Conservation (phyloP, 2,329 filamentous ascomycete species). For the Botrytis deweyae region DNA sequence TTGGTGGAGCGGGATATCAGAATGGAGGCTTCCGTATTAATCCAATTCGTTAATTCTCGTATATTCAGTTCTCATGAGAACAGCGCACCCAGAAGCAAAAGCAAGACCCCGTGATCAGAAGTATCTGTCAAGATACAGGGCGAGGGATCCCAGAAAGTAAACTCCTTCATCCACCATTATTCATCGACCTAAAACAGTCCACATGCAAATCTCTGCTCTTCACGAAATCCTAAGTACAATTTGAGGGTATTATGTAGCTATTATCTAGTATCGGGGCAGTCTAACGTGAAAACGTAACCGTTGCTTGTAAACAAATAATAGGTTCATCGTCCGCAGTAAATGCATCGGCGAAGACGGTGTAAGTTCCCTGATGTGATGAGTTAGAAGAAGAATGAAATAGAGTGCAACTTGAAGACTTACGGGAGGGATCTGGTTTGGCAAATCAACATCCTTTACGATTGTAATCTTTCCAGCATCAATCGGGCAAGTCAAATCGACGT, state of each 20-base stretch:
- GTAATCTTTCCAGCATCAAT: slow-evolving; percentile 73
- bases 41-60: slow-evolving; percentile 13
- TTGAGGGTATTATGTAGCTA: slow-evolving; percentile 9
- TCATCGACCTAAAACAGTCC: slow-evolving; percentile 18
- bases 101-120: slow-evolving; percentile 29
- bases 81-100: slow-evolving; percentile 6
- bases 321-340: slow-evolving; percentile 65
- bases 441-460: slow-evolving; percentile 77
- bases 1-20: not conserved
- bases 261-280: slow-evolving; percentile 1
- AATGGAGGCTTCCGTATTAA: not conserved
- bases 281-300: slow-evolving; percentile 55
- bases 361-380: slow-evolving; percentile 67
- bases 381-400: slow-evolving; percentile 17
- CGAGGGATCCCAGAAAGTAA: slow-evolving; percentile 28
- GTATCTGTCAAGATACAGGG: slow-evolving; percentile 26
- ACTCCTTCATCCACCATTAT: slow-evolving; percentile 5
- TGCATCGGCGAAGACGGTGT: slow-evolving; percentile 85
- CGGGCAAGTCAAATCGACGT: slow-evolving; percentile 87
- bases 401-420: slow-evolving; percentile 54
- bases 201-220: not conserved
- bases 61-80: not conserved
- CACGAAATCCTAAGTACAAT: slow-evolving; percentile 1
- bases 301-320: slow-evolving; percentile 84
- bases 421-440: slow-evolving; percentile 84